These are phyloP conservation scores for Trapa bicornis DNA, from an alignment of 345 rosid genomes.

Conservation along the genomic window DNA sequence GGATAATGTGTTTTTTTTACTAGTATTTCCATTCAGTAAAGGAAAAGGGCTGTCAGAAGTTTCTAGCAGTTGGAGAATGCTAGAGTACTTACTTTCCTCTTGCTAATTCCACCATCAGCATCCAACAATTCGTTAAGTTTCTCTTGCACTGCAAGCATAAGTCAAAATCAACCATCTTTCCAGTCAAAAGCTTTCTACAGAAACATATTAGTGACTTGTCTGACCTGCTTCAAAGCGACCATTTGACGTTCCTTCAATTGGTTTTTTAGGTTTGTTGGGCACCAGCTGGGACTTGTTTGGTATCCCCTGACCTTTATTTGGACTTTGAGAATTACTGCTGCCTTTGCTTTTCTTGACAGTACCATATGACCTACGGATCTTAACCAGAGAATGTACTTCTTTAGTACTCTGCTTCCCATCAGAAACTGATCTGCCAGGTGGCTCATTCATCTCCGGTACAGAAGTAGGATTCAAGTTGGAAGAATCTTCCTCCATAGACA, in stretches of 20 bases:
- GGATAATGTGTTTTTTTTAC: too few species aligned
- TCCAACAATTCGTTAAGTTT: slow-evolving; percentile 93
- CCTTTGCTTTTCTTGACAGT: slow-evolving; percentile 49
- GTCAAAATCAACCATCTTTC: neutral
- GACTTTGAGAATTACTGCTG: slow-evolving; percentile 19
- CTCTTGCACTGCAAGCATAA: slow-evolving; percentile 67
- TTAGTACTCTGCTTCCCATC: slow-evolving; percentile 16
- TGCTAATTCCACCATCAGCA: slow-evolving; percentile 82
- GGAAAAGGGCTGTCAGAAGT: neutral
- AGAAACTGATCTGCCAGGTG: slow-evolving; percentile 18
- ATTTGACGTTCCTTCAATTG: slow-evolving; percentile 42
- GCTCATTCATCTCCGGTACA: slow-evolving; percentile 12
- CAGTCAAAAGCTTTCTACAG: too few species aligned
- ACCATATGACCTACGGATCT: slow-evolving; percentile 40
- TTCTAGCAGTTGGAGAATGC: neutral
- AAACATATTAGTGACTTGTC: slow-evolving; percentile 10
- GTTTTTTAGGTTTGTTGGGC: slow-evolving; percentile 43
- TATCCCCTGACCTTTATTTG: slow-evolving; percentile 39
- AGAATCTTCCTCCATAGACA: slow-evolving; percentile 26
- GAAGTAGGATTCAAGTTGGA: slow-evolving; percentile 10
- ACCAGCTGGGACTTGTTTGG: slow-evolving; percentile 39
- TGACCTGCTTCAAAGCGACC: slow-evolving; percentile 83
- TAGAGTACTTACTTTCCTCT: slow-evolving; percentile 44
- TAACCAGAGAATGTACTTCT: slow-evolving; percentile 34
- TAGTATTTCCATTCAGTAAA: too few species aligned